Evolutionary conservation across 331 rosid species (phyloP), one percentile per base, ranked within the genome.

Genomic region (Malus hybrid): DNA sequence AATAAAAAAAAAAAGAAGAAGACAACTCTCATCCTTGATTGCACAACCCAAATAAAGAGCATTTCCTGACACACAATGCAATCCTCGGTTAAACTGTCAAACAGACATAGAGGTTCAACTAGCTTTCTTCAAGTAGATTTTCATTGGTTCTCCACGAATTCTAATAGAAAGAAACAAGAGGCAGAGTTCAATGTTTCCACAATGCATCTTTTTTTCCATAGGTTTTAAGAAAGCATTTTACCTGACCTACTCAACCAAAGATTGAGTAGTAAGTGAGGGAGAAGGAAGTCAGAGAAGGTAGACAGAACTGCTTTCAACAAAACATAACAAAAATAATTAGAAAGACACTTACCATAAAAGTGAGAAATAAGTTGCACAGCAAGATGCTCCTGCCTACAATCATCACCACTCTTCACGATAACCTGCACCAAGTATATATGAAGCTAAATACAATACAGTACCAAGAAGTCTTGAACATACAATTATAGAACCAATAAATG

Each of bases 301-400:
- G 71, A 67, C 19, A 39, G 16, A 60, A 60, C 42, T 18, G n/a
- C 14, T 20, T 20, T 63, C 62, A 20, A 19, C 34, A 0, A 15
- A 69, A 77, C 6, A 73, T 6, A 20, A 83, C 8, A 39, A 67
- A 20, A 59, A 20, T 44, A 52, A 42, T 5, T 57, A 48, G 50
- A 70, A 71, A 77, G 66, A 2, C 46, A 60, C 84, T 75, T 78
- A 94, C 97, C 97, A 81, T 90, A 90, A 79, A 94, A 94, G 85
- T 94, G 99, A 76, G 95, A 87, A 79, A 94, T 94, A 77, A 94
- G 99, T 78, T 94, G 97, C 85, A 94, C 99, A 13, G 99, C 99
- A 69, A 94, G 88, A 85, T 94, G 99, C 82, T 94, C 99, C 82
- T 94, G 99, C 85, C 99, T 87, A 83, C 99, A 94, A 87, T 94